Base-by-base conservation (phyloP, 495 filamentous ascomycete species). In the Penicillium subrubescens region DNA sequence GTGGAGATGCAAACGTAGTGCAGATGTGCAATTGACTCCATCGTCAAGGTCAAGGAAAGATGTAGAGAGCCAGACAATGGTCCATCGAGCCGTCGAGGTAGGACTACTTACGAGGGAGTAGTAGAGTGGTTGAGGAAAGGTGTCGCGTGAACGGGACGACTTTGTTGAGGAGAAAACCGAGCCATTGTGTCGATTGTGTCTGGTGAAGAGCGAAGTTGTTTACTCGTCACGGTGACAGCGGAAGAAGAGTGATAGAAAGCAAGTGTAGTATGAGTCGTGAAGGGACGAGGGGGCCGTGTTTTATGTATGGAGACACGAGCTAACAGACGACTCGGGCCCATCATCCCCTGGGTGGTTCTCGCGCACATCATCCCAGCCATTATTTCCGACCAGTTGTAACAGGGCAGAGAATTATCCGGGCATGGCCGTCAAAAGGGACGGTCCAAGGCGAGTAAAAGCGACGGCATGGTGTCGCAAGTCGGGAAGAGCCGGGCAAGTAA, bases 151-250 rank as follows among this genome's bases (percentile, higher is more conserved):
- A 79, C 75, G 59, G 72, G 69, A 41, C 78, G 78, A 64, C 64
- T 75, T 73, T 81, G 78, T 71, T 79, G 76, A 60, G 78, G 62
- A 64, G 78, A 70, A 66, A 77, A 78, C 62, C 74, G 78, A 77
- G 76, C 78, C 78, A 81, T 79, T 66, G 73, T 71, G 71, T 71
- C 60, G 59, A 81, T 79, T 65, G 73, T 71, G 71, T 71, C 60
- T 62, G 65, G 63, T 52, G 71, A 68, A 66, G 74, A 68, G 58
- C 73, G 70, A 61, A 59, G 58, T 46, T 58, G 62, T 61, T 61
- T 67, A 67, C 63, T 72, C 62, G 62, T 68, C 51, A 66, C 60
- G 31, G 61, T 29, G 60, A 66, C 60, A n/a, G 61, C 15, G 62
- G 67, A 57, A 34, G 67, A 60, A 61, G 67, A 66, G 64, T 68